Percentiles rank a stretch among this genome's conserved stretches.
These are phyloP conservation scores for Clarireedia monteithiana DNA, from an alignment of 2,329 filamentous ascomycete species.

Conservation along the genomic window DNA sequence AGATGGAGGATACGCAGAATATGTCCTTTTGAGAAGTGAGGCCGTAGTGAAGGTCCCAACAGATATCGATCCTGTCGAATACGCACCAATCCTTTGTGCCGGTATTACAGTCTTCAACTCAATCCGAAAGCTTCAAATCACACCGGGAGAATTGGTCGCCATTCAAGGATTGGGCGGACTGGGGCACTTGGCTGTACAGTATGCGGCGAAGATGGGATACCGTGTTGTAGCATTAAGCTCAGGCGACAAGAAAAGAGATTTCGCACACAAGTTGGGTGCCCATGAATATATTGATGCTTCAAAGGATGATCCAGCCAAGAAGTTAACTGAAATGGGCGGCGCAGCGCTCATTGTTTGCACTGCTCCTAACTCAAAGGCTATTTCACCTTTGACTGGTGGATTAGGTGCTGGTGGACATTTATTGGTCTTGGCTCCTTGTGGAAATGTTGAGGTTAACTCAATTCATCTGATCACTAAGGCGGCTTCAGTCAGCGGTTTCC, in stretches of 20 bases:
- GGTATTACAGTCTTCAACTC: slow-evolving; percentile 57
- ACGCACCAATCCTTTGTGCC: slow-evolving; percentile 55
- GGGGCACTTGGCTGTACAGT: slow-evolving; percentile 72
- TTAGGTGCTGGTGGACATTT: slow-evolving; percentile 49
- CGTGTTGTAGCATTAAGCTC: slow-evolving; percentile 61
- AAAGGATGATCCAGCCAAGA: slow-evolving; percentile 39
- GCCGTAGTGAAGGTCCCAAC: slow-evolving; percentile 49
- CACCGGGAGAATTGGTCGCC: slow-evolving; percentile 46
- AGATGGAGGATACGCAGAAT: slow-evolving; percentile 63
- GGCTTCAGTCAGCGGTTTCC: slow-evolving; percentile 53
- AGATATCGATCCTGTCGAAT: slow-evolving; percentile 43
- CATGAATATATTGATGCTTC: slow-evolving; percentile 52
- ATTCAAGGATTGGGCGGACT: slow-evolving; percentile 67
- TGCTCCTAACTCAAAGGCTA: slow-evolving; percentile 49
- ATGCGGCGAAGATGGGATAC: slow-evolving; percentile 69
- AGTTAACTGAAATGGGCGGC: slow-evolving; percentile 50
- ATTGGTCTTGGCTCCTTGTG: slow-evolving; percentile 48
- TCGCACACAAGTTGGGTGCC: slow-evolving; percentile 56
- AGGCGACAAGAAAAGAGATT: slow-evolving; percentile 58
- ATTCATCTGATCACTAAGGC: slow-evolving; percentile 39
- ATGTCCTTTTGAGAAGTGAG: slow-evolving; percentile 51
- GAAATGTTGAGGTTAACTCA: slow-evolving; percentile 38
- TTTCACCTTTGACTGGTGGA: slow-evolving; percentile 45
- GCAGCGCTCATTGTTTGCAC: slow-evolving; percentile 55
- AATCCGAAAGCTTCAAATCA: slow-evolving; percentile 45